Conservation (phyloP, 1,284 basidiomycete species). For the Cutaneotrichosporon mucoides region DNA sequence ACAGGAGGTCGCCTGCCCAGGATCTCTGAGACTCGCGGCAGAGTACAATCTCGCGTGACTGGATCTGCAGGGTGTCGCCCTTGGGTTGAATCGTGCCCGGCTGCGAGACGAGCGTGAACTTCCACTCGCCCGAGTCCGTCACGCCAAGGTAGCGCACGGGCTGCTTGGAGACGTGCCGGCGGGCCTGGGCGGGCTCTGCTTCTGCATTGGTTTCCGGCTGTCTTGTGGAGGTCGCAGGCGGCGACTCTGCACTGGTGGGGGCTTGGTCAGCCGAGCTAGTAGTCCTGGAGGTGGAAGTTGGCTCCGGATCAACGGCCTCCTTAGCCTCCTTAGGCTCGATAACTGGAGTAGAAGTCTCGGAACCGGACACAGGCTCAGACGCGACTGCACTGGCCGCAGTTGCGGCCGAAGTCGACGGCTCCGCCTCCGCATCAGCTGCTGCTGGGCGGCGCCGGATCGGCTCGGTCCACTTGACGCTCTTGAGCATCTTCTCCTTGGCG, state of each 20-base stretch:
- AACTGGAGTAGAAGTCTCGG: too few species aligned
- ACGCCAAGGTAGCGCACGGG: constrained; percentile 12
- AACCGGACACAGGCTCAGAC: too few species aligned
- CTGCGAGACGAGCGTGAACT: constrained; percentile 1
- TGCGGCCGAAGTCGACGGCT: background rate
- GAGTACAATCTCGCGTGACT: constrained; percentile 5
- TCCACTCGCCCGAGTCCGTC: constrained; percentile 17
- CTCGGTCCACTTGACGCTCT: background rate
- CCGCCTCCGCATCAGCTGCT: too few species aligned
- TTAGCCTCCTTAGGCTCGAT: too few species aligned
- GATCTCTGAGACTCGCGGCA: background rate
- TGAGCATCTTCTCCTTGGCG: background rate
- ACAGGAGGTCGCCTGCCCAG: constrained; percentile 1
- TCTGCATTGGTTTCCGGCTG: too few species aligned
- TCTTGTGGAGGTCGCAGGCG: too few species aligned
- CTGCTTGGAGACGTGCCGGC: constrained; percentile 6
- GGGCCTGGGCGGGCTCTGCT: background rate
- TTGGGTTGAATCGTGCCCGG: background rate
- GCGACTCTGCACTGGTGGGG: background rate
- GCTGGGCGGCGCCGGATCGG: background rate
- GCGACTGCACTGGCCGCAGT: too few species aligned
- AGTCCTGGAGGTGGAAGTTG: background rate
- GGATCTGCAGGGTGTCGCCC: background rate
- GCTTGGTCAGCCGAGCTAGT: background rate
- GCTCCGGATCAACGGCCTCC: background rate